phyloP scores from a whole-genome alignment of 805 yeast species.

The Nakazawaea laoshanensis region DNA sequence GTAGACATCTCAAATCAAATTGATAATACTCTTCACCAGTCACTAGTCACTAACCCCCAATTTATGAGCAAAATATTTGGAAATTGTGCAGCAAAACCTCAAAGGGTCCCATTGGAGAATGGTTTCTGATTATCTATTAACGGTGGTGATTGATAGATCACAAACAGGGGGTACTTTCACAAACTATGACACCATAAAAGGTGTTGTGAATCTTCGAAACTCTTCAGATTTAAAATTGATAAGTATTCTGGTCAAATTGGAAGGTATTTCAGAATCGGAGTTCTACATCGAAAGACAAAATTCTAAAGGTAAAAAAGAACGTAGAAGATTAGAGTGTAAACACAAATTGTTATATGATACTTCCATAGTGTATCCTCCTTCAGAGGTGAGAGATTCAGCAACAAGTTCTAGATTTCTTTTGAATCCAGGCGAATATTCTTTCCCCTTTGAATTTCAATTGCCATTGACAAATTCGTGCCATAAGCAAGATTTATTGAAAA shows the following conservation, averaged over 20 bases:
- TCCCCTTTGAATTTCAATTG: conserved; percentile 38
- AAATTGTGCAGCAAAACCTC: too few relatives aligned
- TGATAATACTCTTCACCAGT: too few relatives aligned
- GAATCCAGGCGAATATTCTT: conserved; percentile 41
- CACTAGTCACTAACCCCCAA: too few relatives aligned
- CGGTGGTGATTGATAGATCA: conserved; percentile 15
- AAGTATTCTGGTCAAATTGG: conserved; percentile 42
- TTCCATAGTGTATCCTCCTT: conserved; percentile 42
- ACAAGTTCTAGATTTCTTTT: conserved; percentile 35
- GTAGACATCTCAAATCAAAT: too few relatives aligned
- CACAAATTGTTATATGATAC: conserved; percentile 45
- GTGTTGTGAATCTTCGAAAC: conserved; percentile 29
- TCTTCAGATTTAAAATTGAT: conserved; percentile 33
- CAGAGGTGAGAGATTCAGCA: conserved; percentile 34
- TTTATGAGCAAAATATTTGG: too few relatives aligned
- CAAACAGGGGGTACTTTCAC: conserved; percentile 34
- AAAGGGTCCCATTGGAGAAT: too few relatives aligned
- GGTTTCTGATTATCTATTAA: conserved; percentile 9
- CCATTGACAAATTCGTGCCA: conserved; percentile 33
- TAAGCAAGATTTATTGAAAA: conserved; percentile 8
- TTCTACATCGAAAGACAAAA: conserved; percentile 21
- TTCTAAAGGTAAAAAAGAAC: conserved; percentile 12
- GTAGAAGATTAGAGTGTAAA: conserved; percentile 18
- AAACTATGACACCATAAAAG: conserved; percentile 34
- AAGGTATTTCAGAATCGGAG: conserved; percentile 35